phyloP scores from a whole-genome alignment of 2,329 filamentous ascomycete genomes.

The Epichloe scottii region DNA sequence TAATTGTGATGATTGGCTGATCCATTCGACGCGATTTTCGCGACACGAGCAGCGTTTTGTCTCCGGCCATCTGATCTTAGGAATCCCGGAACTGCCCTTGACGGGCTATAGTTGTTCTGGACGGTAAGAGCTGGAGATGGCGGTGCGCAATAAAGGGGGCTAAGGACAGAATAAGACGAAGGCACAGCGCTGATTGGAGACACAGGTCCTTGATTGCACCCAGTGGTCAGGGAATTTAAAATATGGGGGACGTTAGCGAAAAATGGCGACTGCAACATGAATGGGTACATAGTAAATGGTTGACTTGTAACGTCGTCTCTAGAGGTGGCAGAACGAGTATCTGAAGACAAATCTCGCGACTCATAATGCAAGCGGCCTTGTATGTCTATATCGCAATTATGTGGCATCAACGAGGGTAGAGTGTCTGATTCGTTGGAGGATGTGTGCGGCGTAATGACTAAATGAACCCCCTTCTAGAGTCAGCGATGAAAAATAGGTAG shows the following conservation, averaged over 20 bases:
- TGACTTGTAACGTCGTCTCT: slow-evolving; percentile 12
- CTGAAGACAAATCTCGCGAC: slow-evolving; percentile 1
- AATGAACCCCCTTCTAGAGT: slow-evolving; percentile 12
- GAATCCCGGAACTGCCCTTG: slow-evolving; percentile 22
- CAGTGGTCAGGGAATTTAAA: slow-evolving; percentile 15
- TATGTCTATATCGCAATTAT: background rate
- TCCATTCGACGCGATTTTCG: slow-evolving; percentile 33
- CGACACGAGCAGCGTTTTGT: slow-evolving; percentile 35
- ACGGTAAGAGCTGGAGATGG: slow-evolving; percentile 22
- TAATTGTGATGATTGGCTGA: slow-evolving; percentile 44
- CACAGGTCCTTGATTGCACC: slow-evolving; percentile 7
- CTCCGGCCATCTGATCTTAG: slow-evolving; percentile 30
- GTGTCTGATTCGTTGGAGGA: slow-evolving; percentile 2
- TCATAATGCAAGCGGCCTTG: slow-evolving; percentile 6
- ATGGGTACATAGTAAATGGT: slow-evolving; percentile 20
- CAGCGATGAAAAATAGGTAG: background rate
- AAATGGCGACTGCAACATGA: slow-evolving; percentile 20
- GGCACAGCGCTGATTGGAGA: slow-evolving; percentile 18
- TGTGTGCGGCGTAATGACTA: slow-evolving; percentile 12
- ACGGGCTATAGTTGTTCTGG: slow-evolving; percentile 27
- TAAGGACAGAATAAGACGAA: slow-evolving; percentile 19
- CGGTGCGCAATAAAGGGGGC: slow-evolving; percentile 19
- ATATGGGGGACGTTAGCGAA: slow-evolving; percentile 16
- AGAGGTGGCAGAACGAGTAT: slow-evolving; percentile 3
- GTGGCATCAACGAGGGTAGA: slow-evolving; percentile 9